phyloP scores from a whole-genome alignment of 2,329 filamentous ascomycete species.

The Penicillium frequentans region DNA sequence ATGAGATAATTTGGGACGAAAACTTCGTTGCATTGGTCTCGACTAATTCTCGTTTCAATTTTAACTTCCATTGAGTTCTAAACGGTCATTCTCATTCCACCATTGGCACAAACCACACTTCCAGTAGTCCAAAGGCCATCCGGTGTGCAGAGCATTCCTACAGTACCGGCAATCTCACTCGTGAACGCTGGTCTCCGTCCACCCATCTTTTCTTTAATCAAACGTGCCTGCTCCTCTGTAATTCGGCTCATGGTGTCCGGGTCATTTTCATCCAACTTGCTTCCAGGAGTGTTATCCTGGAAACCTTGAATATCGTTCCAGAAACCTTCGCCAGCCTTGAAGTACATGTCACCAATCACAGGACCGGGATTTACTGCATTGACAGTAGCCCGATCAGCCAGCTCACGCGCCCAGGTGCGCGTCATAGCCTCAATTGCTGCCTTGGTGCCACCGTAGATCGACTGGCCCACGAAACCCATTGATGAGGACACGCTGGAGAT shows the following conservation, averaged over 20 bases:
- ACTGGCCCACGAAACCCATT: conserved; percentile 59
- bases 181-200: conserved; percentile 65
- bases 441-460: conserved; percentile 66
- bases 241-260: conserved; percentile 34
- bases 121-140: conserved; percentile 79
- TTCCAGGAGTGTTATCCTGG: conserved; percentile 64
- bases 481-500: conserved; percentile 59
- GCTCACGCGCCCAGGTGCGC: conserved; percentile 64
- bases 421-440: conserved; percentile 69
- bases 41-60: too few species aligned
- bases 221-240: conserved; percentile 60
- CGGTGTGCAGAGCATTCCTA: conserved; percentile 71
- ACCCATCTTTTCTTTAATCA: conserved; percentile 59
- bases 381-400: conserved; percentile 62
- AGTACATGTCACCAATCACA: conserved; percentile 67
- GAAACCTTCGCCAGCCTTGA: conserved; percentile 56
- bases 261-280: conserved; percentile 15
- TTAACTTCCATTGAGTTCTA: not conserved
- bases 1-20: not conserved
- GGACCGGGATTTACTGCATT: conserved; percentile 68
- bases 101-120: conserved; percentile 77
- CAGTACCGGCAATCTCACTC: conserved; percentile 71
- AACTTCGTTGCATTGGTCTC: too few species aligned
- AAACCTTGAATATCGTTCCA: conserved; percentile 60
- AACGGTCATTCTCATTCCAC: conserved; percentile 64